Evolutionary conservation across 805 yeast genomes (phyloP), one percentile per base, ranked within the genome.

Genomic region (Ogataea pini): DNA sequence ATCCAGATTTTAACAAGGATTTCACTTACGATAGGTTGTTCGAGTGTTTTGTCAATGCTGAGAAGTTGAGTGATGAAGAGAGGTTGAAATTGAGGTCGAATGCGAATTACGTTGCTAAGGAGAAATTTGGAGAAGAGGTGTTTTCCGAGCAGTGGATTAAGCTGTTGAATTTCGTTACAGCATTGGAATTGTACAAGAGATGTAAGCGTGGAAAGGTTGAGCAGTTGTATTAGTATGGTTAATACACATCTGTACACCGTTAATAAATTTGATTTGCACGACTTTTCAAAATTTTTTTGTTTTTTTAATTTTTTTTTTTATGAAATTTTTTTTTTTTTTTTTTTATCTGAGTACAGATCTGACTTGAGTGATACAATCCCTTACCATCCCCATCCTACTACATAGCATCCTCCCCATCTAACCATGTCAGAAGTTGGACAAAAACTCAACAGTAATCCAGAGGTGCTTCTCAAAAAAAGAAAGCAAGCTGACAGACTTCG

Each of bases 401-500:
- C n/a, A n/a, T n/a, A n/a, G n/a, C n/a, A n/a, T n/a, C n/a, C n/a
- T n/a, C n/a, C 25, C 25, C 36, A 32, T 17, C n/a, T 17, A 12
- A 14, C 19, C 18, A 60, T 60, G 64, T 47, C 59, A n/a, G 59
- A 47, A 44, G 50, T 50, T 17, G 46, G 45, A 3, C 76, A 72
- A 38, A 70, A 80, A 44, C 70, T 82, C 44, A 80, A 84, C 63
- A 76, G 85, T 20, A 85, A 83, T 62, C 92, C 94, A 32, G 94
- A 87, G 66, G 76, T 87, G 47, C 79, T 87, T 57, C 75, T 87
- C 53, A 81, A 83, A 62, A 87, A 86, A 72, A 81, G 95, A 70
- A 87, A 86, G 72, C 79, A 85, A 62, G 86, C 85, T 50, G 92
- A 86, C 65, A 74, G 85, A 65, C 72, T 83, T 56, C 78, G 90